Evolutionary conservation across 305 asterid species (phyloP).

Genomic region (Coffea humblotiana): DNA sequence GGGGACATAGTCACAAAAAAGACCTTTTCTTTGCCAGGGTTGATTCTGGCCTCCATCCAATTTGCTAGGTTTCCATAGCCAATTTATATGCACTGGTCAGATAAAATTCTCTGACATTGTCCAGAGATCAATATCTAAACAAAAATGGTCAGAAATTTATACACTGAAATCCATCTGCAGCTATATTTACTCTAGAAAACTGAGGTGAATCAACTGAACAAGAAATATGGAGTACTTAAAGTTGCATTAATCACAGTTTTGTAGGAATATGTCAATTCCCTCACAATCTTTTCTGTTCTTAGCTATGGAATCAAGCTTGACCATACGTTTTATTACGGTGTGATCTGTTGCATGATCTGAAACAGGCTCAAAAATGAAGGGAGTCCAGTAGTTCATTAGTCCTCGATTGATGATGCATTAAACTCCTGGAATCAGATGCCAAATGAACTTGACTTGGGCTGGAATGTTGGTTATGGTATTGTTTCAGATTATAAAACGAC

Average conservation of each 20-base stretch:
- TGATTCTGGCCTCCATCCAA: constrained; percentile 33
- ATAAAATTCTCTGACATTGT: constrained; percentile 51
- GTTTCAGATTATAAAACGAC: no score
- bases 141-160: neutral
- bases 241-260: constrained; percentile 77
- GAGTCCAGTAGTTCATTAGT: no score
- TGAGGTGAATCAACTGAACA: neutral
- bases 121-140: constrained; percentile 54
- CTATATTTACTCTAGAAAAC: neutral
- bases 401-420: no score
- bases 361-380: constrained; percentile 34
- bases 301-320: constrained; percentile 69
- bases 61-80: constrained; percentile 39
- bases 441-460: neutral
- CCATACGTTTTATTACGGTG: constrained; percentile 66
- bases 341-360: constrained; percentile 90
- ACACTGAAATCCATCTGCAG: no score
- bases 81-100: constrained; percentile 43
- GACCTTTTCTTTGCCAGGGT: constrained; percentile 48
- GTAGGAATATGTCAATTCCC: constrained; percentile 66
- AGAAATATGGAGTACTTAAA: constrained; percentile 32
- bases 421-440: constrained; percentile 36
- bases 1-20: constrained; percentile 90
- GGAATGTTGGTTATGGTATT: no score
- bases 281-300: constrained; percentile 74